Base-by-base conservation (phyloP, 1,139 yeast genomes). In the Kurtzmaniella quercitrusa region DNA sequence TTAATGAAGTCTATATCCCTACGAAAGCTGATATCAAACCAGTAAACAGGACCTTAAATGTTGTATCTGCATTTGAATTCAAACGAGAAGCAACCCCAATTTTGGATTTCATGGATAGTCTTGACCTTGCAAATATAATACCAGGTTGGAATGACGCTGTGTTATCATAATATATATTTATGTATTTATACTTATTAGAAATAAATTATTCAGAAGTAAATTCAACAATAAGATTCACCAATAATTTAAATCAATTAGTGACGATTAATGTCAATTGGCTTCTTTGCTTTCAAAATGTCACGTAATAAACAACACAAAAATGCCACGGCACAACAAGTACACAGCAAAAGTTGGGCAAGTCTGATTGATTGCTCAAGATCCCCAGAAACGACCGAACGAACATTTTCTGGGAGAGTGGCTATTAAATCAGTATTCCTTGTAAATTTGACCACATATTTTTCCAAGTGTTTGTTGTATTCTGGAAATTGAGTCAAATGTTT, bases 281-380 rank as follows among this genome's bases (percentile, higher is more conserved):
- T 36, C 19, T 42, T 36, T 4, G 42, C 45, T 12, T 26, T 39
- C 4, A 42, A 23, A 19, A 47, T 37, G 42, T 33, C 46, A 37
- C 52, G 38, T 23, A 50, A 32, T 9, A 53, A 16, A 38, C 52
- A 49, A 17, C 53, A 47, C 5, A 56, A 30, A 21, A 59, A 46
- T 2, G 61, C 62, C 23, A 54, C 33, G 3, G 50, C 37, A 48
- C 62, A 56, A 32, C 59, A 51, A 7, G 47, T 14, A 28, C 54
- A 45, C 3, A 59, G 51, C 15, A 56, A 46, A 11, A 54, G 22
- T 43, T 58, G 64, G 5, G 59, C 55, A n/a, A 52, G 39, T 33
- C 58, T 47, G 14, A 59, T 50, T 2, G 61, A 59, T 20, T 38
- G 39, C 34, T 53, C 56, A 35, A 57, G 56, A 41, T 58, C 61